Conservation (phyloP, 306 rosid genomes). For the Vigna radiata region DNA sequence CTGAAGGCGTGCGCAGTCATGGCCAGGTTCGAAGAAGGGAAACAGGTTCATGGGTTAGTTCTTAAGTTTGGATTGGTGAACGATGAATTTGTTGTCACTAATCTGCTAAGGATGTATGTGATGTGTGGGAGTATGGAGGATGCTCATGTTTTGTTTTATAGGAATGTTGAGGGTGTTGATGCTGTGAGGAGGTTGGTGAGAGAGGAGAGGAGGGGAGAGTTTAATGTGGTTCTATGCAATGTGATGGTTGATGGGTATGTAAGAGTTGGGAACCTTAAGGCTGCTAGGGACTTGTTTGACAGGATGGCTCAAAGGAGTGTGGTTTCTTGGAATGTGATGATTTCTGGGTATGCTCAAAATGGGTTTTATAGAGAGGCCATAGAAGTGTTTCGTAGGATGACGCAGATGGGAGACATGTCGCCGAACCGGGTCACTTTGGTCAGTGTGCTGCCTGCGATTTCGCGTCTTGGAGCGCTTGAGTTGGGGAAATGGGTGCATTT, state of each 20-base stretch:
- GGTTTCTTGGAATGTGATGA: conserved; percentile 17
- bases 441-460: conserved; percentile 1
- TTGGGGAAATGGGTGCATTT: conserved; percentile 14
- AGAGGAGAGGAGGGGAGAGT: conserved; percentile 17
- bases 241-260: conserved; percentile 19
- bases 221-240: conserved; percentile 20
- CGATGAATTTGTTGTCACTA: conserved; percentile 10
- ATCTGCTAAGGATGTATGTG: conserved; percentile 1
- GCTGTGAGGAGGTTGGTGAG: not conserved
- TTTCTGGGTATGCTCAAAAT: conserved; percentile 20
- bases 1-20: not conserved
- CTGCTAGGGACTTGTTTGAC: conserved; percentile 10
- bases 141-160: not conserved
- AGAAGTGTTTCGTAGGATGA: not conserved
- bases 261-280: conserved; percentile 5
- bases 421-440: conserved; percentile 11
- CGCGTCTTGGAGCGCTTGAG: conserved; percentile 2
- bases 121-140: conserved; percentile 21
- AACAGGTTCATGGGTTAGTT: conserved; percentile 3
- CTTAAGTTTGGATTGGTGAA: not conserved
- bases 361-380: conserved; percentile 1
- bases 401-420: not conserved
- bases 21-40: conserved; percentile 12
- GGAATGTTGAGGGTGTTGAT: not conserved
- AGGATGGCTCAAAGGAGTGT: conserved; percentile 6